phyloP scores from a whole-genome alignment of 495 filamentous ascomycete species.

The Apodospora peruviana region DNA sequence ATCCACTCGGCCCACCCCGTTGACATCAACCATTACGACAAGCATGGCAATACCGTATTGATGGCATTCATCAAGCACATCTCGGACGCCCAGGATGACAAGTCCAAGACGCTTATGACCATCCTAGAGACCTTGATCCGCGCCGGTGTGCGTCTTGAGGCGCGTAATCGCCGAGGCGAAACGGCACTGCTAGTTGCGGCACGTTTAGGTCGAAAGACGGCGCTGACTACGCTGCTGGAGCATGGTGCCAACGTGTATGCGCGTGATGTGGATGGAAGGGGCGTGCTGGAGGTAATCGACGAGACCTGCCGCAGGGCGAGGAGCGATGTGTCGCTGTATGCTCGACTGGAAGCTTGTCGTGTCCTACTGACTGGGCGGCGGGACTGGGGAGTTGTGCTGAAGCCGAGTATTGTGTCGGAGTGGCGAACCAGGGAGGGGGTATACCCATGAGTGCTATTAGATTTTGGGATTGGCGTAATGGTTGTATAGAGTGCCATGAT shows the following conservation, averaged over 20 bases:
- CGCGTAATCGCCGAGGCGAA: slow-evolving; percentile 40
- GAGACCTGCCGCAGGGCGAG: slow-evolving; percentile 8
- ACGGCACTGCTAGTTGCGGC: slow-evolving; percentile 42
- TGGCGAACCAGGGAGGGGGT: slow-evolving; percentile 11
- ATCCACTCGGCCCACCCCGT: slow-evolving; percentile 23
- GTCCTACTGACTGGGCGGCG: slow-evolving; percentile 23
- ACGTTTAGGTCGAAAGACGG: slow-evolving; percentile 36
- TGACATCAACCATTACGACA: slow-evolving; percentile 41
- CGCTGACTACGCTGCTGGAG: slow-evolving; percentile 36
- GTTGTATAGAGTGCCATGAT: too few species aligned
- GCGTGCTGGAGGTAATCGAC: slow-evolving; percentile 35
- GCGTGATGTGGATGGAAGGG: slow-evolving; percentile 31
- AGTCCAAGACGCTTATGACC: slow-evolving; percentile 23
- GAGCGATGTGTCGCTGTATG: slow-evolving; percentile 21
- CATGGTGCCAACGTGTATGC: slow-evolving; percentile 36
- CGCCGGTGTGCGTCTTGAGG: slow-evolving; percentile 29
- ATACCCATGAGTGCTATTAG: too few species aligned
- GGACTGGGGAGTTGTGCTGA: slow-evolving; percentile 18
- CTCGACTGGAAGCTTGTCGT: slow-evolving; percentile 24
- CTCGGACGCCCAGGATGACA: slow-evolving; percentile 36
- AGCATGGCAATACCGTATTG: slow-evolving; percentile 34
- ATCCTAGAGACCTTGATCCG: slow-evolving; percentile 27
- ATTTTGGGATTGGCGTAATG: too few species aligned
- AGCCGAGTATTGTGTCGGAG: slow-evolving; percentile 8
- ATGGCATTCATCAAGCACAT: slow-evolving; percentile 42